Percentiles rank a stretch among this genome's conserved stretches.
Conservation (phyloP, 805 yeast genomes). For the Myxozyma lipomycoides region DNA sequence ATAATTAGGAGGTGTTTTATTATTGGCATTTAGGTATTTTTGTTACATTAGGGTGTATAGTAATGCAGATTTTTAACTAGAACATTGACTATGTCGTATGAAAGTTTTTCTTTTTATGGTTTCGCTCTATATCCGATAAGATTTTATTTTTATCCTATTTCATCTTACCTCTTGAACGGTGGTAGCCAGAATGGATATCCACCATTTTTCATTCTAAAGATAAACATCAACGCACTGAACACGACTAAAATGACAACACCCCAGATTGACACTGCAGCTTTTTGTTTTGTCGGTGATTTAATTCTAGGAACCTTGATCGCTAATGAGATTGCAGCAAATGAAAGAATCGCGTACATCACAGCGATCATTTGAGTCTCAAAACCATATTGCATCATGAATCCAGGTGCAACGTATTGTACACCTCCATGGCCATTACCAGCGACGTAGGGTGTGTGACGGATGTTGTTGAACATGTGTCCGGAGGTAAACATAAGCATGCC, state of each 20-base stretch:
- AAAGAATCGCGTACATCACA: constrained; percentile 56
- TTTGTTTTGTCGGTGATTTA: constrained; percentile 45
- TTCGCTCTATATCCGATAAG: too few species aligned
- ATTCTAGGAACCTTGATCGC: constrained; percentile 54
- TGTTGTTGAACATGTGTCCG: constrained; percentile 92
- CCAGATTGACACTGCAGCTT: constrained; percentile 47
- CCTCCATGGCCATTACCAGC: constrained; percentile 43
- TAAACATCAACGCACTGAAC: constrained; percentile 59
- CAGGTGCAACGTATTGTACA: constrained; percentile 53
- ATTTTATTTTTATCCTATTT: too few species aligned
- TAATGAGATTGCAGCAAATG: constrained; percentile 57
- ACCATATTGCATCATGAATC: constrained; percentile 75
- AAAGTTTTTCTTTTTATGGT: too few species aligned
- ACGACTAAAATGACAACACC: constrained; percentile 48
- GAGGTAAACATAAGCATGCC: constrained; percentile 66
- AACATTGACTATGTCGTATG: too few species aligned
- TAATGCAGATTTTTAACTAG: too few species aligned
- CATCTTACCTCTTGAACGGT: constrained; percentile 24
- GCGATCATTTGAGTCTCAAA: constrained; percentile 86
- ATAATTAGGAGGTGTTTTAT: too few species aligned
- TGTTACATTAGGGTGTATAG: too few species aligned
- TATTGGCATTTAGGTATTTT: too few species aligned
- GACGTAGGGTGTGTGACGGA: constrained; percentile 61
- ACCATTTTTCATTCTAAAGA: constrained; percentile 65
- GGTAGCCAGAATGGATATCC: constrained; percentile 72